phyloP scores from a whole-genome alignment of 2,329 filamentous ascomycete species.

The Teratosphaeria gauchensis region DNA sequence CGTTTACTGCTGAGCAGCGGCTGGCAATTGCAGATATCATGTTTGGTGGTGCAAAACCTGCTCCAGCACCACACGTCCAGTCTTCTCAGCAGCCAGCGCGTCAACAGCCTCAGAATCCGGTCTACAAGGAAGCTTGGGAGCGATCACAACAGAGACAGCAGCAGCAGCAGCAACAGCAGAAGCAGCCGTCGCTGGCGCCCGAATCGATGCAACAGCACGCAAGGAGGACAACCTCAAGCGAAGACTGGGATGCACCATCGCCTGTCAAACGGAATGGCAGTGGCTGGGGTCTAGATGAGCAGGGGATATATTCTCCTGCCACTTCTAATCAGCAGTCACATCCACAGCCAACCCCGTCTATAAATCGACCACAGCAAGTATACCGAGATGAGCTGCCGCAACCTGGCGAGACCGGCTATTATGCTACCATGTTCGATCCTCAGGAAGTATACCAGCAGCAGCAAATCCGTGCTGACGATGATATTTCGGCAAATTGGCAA shows the following conservation, averaged over 20 bases:
- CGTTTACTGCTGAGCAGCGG: neutral
- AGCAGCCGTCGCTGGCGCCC: neutral
- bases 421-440: constrained; percentile 12
- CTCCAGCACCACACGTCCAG: neutral
- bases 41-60: neutral
- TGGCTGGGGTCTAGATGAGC: neutral
- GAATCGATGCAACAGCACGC: neutral
- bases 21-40: neutral
- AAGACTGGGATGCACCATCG: neutral
- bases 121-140: neutral
- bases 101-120: neutral
- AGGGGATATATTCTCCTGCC: neutral
- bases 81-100: neutral
- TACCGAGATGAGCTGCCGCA: neutral
- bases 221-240: neutral
- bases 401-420: constrained; percentile 9
- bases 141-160: neutral
- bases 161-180: neutral
- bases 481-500: constrained; percentile 15
- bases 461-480: constrained; percentile 5
- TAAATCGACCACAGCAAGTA: neutral
- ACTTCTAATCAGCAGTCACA: neutral
- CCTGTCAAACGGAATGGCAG: neutral
- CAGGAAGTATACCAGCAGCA: constrained; percentile 6
- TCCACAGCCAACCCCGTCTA: neutral